Percentiles rank a stretch among this genome's conserved stretches.
These are phyloP conservation scores for Monilinia laxa DNA, from an alignment of 2,329 filamentous ascomycete species.

Conservation along the genomic window DNA sequence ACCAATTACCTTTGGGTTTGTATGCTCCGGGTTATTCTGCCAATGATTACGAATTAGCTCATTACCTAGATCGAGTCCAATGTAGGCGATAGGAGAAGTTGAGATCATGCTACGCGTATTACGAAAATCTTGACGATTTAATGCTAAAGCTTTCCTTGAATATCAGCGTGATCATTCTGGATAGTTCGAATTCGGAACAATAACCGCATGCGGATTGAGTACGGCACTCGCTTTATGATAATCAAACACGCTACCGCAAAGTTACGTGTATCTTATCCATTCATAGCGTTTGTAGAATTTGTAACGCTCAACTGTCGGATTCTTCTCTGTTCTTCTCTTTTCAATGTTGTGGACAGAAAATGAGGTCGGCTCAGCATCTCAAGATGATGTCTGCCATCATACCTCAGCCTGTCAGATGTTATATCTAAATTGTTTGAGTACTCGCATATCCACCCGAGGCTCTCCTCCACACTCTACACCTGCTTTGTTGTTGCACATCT, in stretches of 20 bases:
- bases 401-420: neutral
- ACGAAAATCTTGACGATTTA: neutral
- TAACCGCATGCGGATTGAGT: neutral
- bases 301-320: neutral
- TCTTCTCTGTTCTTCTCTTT: neutral
- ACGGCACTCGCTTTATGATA: neutral
- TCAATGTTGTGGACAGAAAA: neutral
- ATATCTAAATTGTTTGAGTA: neutral
- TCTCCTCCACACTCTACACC: neutral
- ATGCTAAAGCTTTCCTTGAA: neutral
- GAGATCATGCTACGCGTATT: neutral
- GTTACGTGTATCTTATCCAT: neutral
- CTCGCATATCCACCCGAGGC: neutral
- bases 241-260: neutral
- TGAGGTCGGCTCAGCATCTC: too few species aligned
- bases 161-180: neutral
- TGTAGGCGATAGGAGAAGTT: neutral
- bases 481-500: neutral
- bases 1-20: neutral
- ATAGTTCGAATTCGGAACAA: neutral
- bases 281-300: neutral
- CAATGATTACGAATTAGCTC: neutral
- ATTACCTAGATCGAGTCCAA: neutral
- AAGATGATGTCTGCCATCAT: neutral
- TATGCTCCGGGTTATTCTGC: neutral